Base-by-base conservation (phyloP, 805 yeast species). In the Starmerella stigmatis region DNA sequence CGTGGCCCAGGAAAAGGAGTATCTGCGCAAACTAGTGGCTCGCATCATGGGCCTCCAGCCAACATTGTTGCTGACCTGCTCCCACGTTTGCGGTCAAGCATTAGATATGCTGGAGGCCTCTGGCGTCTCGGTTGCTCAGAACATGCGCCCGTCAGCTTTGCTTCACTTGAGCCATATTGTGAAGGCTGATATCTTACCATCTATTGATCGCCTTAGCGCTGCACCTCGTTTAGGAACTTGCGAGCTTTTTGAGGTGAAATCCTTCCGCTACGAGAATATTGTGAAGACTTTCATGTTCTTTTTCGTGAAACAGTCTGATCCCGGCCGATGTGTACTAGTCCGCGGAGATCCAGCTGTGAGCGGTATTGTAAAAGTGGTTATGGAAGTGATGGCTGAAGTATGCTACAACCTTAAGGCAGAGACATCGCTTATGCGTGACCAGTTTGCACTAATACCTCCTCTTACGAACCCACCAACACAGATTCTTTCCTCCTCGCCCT, bases 301-400 rank as follows among this genome's bases (percentile, higher is more conserved):
- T 45, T 74, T 79, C 1, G 97, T 96, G 0, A 78, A 88, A 51
- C 78, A 79, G 29, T 68, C 72, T 9, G 75, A 74, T 32, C 63
- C 79, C 0, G 98, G 98, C 0, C 79, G 88, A 30, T 86, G 97
- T 0, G 73, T 89, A n/a, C 67, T 84, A 12, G 61, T 92, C n/a
- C 68, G 97, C 44, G 98, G 97, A 2, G 81, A 77, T 1, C 41
- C 49, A 9, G 75, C 72, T 41, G 81, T 70, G 0, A 64, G 89
- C 45, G 69, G 76, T 43, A 75, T 76, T 43, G 72, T 88, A 19
- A 92, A 92, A 60, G 78, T 79, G 43, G 81, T 86, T 2, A 70
- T 82, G 3, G 94, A 84, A 52, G 80, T 89, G 46, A 72, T 88
- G 76, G 73, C 83, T 1, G 81, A 83, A 38, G 82, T 81, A 0